phyloP scores from a whole-genome alignment of 1,284 basidiomycete genomes.

The Moniliella sp. region DNA sequence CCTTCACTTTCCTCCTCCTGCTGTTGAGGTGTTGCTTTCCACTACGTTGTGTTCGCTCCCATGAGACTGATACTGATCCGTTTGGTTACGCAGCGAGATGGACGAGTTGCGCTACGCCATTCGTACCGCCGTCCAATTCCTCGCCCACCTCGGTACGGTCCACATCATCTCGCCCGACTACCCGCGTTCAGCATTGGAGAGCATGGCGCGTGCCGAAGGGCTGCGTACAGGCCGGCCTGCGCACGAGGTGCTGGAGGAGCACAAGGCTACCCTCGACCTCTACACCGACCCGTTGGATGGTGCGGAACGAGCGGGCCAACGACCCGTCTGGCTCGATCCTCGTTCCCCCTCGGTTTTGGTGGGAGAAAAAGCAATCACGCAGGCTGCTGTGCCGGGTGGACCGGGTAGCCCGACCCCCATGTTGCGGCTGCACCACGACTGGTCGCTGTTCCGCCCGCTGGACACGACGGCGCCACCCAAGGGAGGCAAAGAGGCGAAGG shows the following conservation, averaged over 20 bases:
- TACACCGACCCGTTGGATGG: too few species aligned
- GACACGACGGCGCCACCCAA: background rate
- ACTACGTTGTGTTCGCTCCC: too few species aligned
- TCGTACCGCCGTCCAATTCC: slow-evolving; percentile 4
- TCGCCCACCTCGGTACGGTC: slow-evolving; percentile 7
- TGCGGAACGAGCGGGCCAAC: background rate
- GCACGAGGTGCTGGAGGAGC: too few species aligned
- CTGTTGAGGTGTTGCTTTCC: too few species aligned
- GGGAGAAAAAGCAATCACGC: background rate
- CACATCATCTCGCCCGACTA: slow-evolving; percentile 17
- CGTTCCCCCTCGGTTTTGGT: background rate
- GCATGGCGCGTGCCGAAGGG: too few species aligned
- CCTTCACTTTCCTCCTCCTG: too few species aligned
- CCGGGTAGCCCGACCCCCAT: background rate
- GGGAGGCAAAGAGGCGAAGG: too few species aligned
- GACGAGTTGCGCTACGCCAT: slow-evolving; percentile 12
- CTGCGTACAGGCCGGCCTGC: too few species aligned
- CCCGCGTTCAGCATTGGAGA: slow-evolving; percentile 3
- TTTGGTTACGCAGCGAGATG: too few species aligned
- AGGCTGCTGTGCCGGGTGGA: background rate
- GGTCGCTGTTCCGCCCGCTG: slow-evolving; percentile 12
- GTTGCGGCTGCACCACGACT: slow-evolving; percentile 18
- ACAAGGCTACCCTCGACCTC: too few species aligned
- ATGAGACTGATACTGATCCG: too few species aligned
- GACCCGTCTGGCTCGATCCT: background rate